Percentiles rank a stretch among this genome's conserved stretches.
Evolutionary conservation across 1,284 basidiomycete species (phyloP).

Genomic region (Tilletia indica): DNA sequence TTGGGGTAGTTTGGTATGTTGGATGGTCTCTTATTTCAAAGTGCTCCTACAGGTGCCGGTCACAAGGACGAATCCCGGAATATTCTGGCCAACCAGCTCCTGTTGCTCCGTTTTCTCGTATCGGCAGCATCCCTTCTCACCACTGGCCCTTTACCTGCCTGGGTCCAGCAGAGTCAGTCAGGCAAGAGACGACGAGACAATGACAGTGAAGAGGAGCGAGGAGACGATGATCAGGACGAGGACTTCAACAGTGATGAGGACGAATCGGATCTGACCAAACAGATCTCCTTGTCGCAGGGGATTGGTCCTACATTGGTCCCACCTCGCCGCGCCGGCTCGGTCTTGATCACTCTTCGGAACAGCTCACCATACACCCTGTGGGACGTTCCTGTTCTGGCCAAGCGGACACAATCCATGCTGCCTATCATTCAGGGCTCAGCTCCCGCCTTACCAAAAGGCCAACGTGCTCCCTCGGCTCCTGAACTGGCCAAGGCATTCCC

Average conservation of each 20-base stretch:
- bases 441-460: constrained; percentile 39
- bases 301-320: constrained; percentile 36
- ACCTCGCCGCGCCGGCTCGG: constrained; percentile 59
- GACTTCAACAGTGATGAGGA: constrained; percentile 34
- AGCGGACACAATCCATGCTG: constrained; percentile 57
- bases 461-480: constrained; percentile 31
- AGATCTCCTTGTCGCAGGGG: constrained; percentile 57
- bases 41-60: constrained; percentile 69
- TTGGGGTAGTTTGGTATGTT: not conserved
- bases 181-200: constrained; percentile 51
- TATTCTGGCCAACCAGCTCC: constrained; percentile 81
- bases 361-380: constrained; percentile 84
- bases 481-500: constrained; percentile 56
- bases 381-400: constrained; percentile 59
- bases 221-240: constrained; percentile 23
- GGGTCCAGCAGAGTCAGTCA: constrained; percentile 51
- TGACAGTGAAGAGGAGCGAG: constrained; percentile 30
- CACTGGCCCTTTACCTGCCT: constrained; percentile 30
- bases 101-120: constrained; percentile 80
- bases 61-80: constrained; percentile 94
- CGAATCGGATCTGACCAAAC: constrained; percentile 27
- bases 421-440: constrained; percentile 61
- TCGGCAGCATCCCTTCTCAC: constrained; percentile 70
- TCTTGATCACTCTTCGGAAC: constrained; percentile 86
- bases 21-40: not conserved